phyloP scores from a whole-genome alignment of 2,329 filamentous ascomycete genomes.

The Neofusicoccum sp. region DNA sequence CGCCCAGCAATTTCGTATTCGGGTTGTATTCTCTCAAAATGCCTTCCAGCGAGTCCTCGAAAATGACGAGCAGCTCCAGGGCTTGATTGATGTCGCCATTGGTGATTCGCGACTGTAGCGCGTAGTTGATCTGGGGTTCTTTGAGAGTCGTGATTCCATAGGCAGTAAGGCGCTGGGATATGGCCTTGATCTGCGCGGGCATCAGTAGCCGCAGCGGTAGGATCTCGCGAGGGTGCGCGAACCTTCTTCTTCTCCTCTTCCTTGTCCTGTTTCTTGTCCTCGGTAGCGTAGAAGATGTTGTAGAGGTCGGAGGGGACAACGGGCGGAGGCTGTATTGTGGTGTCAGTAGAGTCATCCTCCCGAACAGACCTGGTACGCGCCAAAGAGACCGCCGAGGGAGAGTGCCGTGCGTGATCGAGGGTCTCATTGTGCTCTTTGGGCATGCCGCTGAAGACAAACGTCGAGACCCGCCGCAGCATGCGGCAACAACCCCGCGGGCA shows the following conservation, averaged over 20 bases:
- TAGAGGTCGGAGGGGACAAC: conserved; percentile 51
- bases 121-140: conserved; percentile 63
- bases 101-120: conserved; percentile 61
- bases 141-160: conserved; percentile 56
- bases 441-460: conserved; percentile 4
- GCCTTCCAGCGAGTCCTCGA: conserved; percentile 79
- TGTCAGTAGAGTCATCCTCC: background rate
- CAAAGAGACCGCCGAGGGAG: background rate
- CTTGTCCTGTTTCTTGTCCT: conserved; percentile 55
- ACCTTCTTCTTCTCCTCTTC: conserved; percentile 54
- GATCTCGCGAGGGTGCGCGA: conserved; percentile 22
- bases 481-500: conserved; percentile 3
- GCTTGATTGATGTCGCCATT: conserved; percentile 71
- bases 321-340: background rate
- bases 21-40: conserved; percentile 74
- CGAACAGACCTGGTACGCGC: background rate
- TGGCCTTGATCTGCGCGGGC: conserved; percentile 46
- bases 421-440: background rate
- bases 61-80: conserved; percentile 71
- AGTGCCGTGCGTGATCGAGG: background rate
- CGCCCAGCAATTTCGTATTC: conserved; percentile 71
- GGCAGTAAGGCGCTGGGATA: conserved; percentile 52
- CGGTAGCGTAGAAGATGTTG: conserved; percentile 63
- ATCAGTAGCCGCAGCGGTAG: background rate
- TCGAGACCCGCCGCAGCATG: conserved; percentile 6